Evolutionary conservation across 192 early-diverging fungal species (phyloP).

Genomic region (Coemansia furcata): DNA sequence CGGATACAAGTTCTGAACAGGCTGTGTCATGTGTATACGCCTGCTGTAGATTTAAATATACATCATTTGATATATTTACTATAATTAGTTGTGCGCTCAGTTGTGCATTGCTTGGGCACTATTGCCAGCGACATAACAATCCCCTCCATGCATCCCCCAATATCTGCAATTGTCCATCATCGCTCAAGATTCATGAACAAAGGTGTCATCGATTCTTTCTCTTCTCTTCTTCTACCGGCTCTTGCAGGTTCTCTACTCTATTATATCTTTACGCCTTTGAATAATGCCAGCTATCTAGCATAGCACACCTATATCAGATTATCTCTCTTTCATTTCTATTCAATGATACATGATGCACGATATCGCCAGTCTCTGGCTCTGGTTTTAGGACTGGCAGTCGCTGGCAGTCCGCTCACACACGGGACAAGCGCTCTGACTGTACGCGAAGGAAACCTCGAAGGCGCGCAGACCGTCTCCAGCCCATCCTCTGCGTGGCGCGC

Average conservation of each 20-base stretch:
- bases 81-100: background rate
- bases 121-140: background rate
- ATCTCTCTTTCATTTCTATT: background rate
- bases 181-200: background rate
- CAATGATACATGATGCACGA: background rate
- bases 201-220: background rate
- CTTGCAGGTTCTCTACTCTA: background rate
- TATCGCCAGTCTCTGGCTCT: background rate
- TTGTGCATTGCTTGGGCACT: background rate
- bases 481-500: constrained; percentile 41
- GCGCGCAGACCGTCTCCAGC: constrained; percentile 29
- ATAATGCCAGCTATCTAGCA: background rate
- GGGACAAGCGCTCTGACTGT: background rate
- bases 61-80: background rate
- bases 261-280: background rate
- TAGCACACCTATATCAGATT: background rate
- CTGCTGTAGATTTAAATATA: background rate
- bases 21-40: background rate
- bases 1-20: constrained; percentile 82
- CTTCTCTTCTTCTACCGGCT: background rate
- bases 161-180: background rate
- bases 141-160: background rate
- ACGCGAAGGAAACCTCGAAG: constrained; percentile 39
- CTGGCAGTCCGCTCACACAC: background rate
- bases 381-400: background rate